phyloP scores from a whole-genome alignment of 2,329 filamentous ascomycete species.

The Aspergillus uvarum region DNA sequence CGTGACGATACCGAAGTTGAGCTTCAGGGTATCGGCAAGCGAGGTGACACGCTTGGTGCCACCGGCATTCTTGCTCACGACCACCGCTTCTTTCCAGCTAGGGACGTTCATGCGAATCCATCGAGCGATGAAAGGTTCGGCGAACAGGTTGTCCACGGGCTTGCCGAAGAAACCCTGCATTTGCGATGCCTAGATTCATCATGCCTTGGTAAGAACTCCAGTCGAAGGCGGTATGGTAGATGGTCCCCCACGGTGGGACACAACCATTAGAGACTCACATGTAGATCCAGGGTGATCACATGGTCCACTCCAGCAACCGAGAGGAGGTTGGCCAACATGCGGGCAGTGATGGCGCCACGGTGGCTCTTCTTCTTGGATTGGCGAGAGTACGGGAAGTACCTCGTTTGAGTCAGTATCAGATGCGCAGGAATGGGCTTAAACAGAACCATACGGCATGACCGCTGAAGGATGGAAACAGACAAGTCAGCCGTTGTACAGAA shows the following conservation, averaged over 20 bases:
- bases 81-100: conserved; percentile 84
- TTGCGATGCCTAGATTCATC: conserved; percentile 65
- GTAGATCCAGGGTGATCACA: conserved; percentile 94
- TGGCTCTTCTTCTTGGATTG: conserved; percentile 99
- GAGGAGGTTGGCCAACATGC: conserved; percentile 94
- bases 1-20: conserved; percentile 92
- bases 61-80: conserved; percentile 97
- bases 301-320: conserved; percentile 93
- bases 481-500: conserved; percentile 39
- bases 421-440: conserved; percentile 28
- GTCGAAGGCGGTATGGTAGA: conserved; percentile 8
- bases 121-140: conserved; percentile 88
- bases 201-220: conserved; percentile 20
- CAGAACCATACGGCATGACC: conserved; percentile 49
- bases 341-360: conserved; percentile 90
- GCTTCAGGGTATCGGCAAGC: conserved; percentile 88
- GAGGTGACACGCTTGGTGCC: conserved; percentile 97
- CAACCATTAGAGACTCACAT: conserved; percentile 53
- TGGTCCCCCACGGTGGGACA: background rate
- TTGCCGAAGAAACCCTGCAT: conserved; percentile 99
- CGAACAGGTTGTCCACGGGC: conserved; percentile 94
- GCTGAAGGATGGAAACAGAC: conserved; percentile 26
- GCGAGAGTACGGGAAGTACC: conserved; percentile 97
- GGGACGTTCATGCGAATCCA: conserved; percentile 91
- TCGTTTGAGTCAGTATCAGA: conserved; percentile 41